Base-by-base conservation (phyloP, 192 early-diverging fungal species). In the Allomyces macrogynus region DNA sequence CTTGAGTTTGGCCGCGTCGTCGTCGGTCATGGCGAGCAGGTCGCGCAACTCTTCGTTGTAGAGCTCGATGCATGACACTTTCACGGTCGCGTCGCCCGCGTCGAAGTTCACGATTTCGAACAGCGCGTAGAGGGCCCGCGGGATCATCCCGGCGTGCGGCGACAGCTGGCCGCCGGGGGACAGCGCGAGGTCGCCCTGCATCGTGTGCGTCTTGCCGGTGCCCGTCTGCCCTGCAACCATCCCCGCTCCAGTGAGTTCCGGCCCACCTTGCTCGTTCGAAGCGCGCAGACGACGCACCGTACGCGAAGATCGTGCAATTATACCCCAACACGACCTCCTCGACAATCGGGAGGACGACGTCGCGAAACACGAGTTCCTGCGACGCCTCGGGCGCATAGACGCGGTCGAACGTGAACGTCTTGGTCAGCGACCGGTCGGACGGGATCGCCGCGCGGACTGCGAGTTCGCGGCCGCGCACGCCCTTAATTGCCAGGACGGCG, bases 1-100 rank as follows among this genome's bases (percentile, higher is more conserved):
- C 24, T 93, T 81, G 64, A 82, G 81, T 23, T 91, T 73, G 44
- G 81, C 80, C 22, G 71, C 71, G 9, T 67, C 57, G 4, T 74
- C 67, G 61, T 84, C 79, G 11, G 74, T 79, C 11, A 74, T 67
- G 1, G 81, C 77, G n/a, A 98, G 68, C 20, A 98, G 74, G 73
- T 98, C 95, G n/a, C 86, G 80, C 40, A 95, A 72, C 61, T 95
- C 87, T 72, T 98, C 93, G 69, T 98, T 98, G 76, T 96, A 98
- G 12, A 98, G 72, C 74, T 98, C 95, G 16, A 94, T 70, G 64
- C 83, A 91, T 49, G 93, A 94, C 10, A 98, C 82, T 24, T 79
- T 78, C 5, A 93, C 91, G 12, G 86, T 80, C 0, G 81, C 73
- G 25, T 93, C 86, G 16, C 96, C 70, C 4, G 69, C 71, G 3